These are phyloP conservation scores for Talaromyces adpressus DNA, from an alignment of 495 filamentous ascomycete genomes.

Conservation along the genomic window DNA sequence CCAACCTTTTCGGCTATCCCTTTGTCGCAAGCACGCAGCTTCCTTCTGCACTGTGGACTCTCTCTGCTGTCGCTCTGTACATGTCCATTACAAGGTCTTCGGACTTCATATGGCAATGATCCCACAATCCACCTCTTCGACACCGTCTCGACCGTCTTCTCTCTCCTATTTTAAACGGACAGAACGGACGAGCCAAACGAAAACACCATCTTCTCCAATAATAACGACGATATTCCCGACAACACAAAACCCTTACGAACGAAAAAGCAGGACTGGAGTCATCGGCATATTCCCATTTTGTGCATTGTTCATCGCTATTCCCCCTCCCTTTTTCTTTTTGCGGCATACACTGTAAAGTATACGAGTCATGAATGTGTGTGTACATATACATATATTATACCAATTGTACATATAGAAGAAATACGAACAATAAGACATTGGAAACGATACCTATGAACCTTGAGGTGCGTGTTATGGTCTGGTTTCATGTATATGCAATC, in stretches of 20 bases:
- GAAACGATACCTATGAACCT: background rate
- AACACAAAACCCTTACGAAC: background rate
- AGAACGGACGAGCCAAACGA: background rate
- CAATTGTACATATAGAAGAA: conserved; percentile 7
- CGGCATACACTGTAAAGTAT: conserved; percentile 9
- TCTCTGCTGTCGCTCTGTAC: background rate
- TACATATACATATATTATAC: conserved; percentile 3
- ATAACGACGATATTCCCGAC: background rate
- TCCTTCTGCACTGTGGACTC: background rate
- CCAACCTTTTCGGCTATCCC: too few species aligned
- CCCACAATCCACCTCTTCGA: background rate
- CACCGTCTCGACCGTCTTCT: background rate
- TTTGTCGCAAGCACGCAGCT: too few species aligned
- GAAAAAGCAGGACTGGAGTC: background rate
- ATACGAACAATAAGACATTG: background rate
- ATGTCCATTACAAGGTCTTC: background rate
- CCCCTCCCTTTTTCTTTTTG: background rate
- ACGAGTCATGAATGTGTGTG: conserved; percentile 8
- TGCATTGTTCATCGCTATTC: background rate
- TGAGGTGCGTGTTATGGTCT: background rate
- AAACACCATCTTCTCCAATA: background rate
- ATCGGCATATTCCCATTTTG: background rate
- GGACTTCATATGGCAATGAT: background rate
- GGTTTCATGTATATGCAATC: background rate
- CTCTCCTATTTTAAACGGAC: too few species aligned